These are phyloP conservation scores for Raffaelea albimanens DNA, from an alignment of 2,329 filamentous ascomycete species.

Conservation along the genomic window DNA sequence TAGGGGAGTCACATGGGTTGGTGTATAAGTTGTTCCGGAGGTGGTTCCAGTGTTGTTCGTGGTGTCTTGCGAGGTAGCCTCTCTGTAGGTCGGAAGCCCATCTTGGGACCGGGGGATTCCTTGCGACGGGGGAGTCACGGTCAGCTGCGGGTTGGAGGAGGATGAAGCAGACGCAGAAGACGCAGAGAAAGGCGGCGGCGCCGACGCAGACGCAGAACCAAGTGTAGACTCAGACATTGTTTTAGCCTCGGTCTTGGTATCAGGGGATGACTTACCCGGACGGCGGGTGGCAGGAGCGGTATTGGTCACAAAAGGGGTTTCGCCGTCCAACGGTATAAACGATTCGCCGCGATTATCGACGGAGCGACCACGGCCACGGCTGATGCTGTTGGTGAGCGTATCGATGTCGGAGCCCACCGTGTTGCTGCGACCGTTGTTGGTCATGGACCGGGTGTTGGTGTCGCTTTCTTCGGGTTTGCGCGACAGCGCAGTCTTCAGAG, in stretches of 20 bases:
- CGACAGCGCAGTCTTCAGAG: constrained; percentile 2
- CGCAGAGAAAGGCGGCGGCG: too few species aligned
- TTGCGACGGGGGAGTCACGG: neutral
- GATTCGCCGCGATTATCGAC: constrained; percentile 10
- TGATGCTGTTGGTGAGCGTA: neutral
- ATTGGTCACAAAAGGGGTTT: constrained; percentile 6
- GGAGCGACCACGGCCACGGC: neutral
- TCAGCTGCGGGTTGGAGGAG: too few species aligned
- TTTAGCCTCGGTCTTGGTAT: neutral
- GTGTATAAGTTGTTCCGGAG: too few species aligned
- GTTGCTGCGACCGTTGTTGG: too few species aligned
- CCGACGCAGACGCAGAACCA: neutral
- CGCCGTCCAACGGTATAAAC: too few species aligned
- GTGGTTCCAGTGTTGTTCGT: too few species aligned
- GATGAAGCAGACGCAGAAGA: too few species aligned
- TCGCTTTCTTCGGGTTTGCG: neutral
- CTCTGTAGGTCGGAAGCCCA: too few species aligned
- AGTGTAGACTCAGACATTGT: neutral
- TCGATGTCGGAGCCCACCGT: too few species aligned
- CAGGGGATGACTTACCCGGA: constrained; percentile 10
- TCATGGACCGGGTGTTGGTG: neutral
- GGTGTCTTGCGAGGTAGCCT: too few species aligned
- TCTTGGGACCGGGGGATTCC: too few species aligned
- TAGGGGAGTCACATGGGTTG: too few species aligned
- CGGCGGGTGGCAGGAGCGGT: constrained; percentile 12